Conservation (phyloP, 1,284 basidiomycete genomes). For the Rugosomyces carneus region DNA sequence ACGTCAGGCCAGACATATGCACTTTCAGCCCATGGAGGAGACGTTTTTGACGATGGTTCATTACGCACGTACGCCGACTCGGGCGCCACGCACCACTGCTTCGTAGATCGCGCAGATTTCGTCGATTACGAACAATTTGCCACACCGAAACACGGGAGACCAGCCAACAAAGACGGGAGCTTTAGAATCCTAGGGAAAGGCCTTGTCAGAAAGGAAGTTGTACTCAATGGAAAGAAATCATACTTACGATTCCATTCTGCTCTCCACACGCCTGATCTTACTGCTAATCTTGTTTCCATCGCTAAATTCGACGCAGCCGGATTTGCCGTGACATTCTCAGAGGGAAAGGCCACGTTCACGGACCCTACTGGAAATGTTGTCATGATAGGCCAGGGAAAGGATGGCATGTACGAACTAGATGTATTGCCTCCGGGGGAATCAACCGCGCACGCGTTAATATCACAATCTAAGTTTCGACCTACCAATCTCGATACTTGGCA, state of each 20-base stretch:
- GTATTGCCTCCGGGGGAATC: too few relatives aligned
- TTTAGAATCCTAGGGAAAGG: slow-evolving; percentile 18
- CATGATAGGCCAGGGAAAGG: too few relatives aligned
- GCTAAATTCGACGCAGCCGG: slow-evolving; percentile 5
- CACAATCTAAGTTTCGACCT: too few relatives aligned
- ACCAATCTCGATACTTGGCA: too few relatives aligned
- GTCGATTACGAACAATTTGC: neutral
- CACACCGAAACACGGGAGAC: slow-evolving; percentile 7
- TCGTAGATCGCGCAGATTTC: neutral
- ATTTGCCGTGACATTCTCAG: slow-evolving; percentile 8
- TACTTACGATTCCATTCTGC: neutral
- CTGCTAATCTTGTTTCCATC: slow-evolving; percentile 19
- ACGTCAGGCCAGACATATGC: too few relatives aligned
- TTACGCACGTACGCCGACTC: neutral
- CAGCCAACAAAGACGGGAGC: slow-evolving; percentile 9
- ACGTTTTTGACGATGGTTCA: too few relatives aligned
- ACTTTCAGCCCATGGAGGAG: too few relatives aligned
- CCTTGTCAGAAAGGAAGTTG: slow-evolving; percentile 13
- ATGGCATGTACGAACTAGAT: too few relatives aligned
- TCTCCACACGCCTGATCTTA: slow-evolving; percentile 16
- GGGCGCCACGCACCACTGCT: neutral
- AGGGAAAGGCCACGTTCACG: slow-evolving; percentile 3
- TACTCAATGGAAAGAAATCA: too few relatives aligned
- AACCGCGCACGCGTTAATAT: too few relatives aligned
- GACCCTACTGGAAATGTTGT: neutral